These are phyloP conservation scores for Cyanidiococcus yangmingshanensis DNA, from an alignment of 23 red algal genomes.

Conservation along the genomic window DNA sequence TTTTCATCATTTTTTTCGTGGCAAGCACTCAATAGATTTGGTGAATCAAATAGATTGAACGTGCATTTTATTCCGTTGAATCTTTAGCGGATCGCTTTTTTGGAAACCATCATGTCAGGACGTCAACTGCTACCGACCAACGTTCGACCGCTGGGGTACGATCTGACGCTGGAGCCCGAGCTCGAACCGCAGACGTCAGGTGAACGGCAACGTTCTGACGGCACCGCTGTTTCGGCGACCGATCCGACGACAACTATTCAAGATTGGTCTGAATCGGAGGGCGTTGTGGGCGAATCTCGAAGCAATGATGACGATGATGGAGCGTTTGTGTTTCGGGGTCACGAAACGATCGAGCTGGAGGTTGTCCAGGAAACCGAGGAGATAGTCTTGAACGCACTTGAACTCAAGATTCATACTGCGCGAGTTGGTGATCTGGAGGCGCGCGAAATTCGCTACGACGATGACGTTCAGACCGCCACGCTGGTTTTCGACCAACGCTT, in stretches of 20 bases:
- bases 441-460: background rate
- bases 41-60: too few relatives aligned
- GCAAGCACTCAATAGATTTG: too few relatives aligned
- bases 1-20: too few relatives aligned
- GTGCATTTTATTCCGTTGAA: too few relatives aligned
- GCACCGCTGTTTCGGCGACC: background rate
- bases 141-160: background rate
- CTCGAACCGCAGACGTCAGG: background rate
- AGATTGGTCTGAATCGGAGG: background rate
- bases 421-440: background rate
- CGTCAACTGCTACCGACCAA: conserved; percentile 1
- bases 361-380: background rate
- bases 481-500: background rate
- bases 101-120: background rate
- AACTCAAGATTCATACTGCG: background rate
- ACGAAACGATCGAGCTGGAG: conserved; percentile 4
- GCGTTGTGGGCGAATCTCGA: too few relatives aligned
- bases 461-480: background rate
- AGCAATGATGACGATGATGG: conserved; percentile 11
- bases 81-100: too few relatives aligned
- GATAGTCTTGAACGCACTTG: conserved; percentile 3
- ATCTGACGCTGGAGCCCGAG: conserved; percentile 2
- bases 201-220: background rate
- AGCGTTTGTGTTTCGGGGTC: conserved; percentile 4
- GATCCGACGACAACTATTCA: background rate